Evolutionary conservation across 2,329 filamentous ascomycete genomes (phyloP), one percentile per base, ranked within the genome.

Genomic region (Emergomyces africanus): DNA sequence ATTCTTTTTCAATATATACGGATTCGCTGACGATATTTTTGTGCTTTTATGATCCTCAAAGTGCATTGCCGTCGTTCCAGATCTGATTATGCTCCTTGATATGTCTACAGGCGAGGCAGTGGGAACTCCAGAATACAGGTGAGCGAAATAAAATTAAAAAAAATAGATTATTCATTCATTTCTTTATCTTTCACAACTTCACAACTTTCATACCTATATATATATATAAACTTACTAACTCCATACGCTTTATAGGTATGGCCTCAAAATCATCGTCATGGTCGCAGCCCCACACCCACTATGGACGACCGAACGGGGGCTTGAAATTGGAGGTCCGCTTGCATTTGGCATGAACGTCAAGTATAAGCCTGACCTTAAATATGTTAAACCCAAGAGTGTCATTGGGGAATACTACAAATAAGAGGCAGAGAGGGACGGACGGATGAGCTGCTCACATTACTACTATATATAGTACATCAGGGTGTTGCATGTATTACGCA

Each of bases 191-290:
- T 35, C 33, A 35, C 33, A 35, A 6, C 30, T n/a, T 35, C 33
- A 35, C 4, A 4, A 9, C n/a, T n/a, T n/a, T n/a, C n/a, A n/a
- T n/a, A n/a, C n/a, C n/a, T n/a, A n/a, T n/a, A n/a, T n/a, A n/a
- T n/a, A n/a, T n/a, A n/a, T n/a, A 50, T n/a, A 5, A 33, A 33
- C 14, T 14, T 15, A 10, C n/a, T 54, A 54, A 54, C 23, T 14
- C 12, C 20, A 8, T 44, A 42, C 9, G 5, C 30, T 28, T 80
- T 35, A n/a, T n/a, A 72, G 79, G 10, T 82, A 81, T 58, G 80
- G 80, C 0, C 63, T 81, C 2, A 70, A 74, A 3, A 79, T 81
- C 0, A 76, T 68, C 37, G 79, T 82, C 0, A 76, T 82, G 60
- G 79, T 72, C 0, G 68, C 82, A 37, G 71, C 78, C 2, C 75